Conservation (phyloP, 768 basidiomycete species). For the Phlebiopsis gigantea region DNA sequence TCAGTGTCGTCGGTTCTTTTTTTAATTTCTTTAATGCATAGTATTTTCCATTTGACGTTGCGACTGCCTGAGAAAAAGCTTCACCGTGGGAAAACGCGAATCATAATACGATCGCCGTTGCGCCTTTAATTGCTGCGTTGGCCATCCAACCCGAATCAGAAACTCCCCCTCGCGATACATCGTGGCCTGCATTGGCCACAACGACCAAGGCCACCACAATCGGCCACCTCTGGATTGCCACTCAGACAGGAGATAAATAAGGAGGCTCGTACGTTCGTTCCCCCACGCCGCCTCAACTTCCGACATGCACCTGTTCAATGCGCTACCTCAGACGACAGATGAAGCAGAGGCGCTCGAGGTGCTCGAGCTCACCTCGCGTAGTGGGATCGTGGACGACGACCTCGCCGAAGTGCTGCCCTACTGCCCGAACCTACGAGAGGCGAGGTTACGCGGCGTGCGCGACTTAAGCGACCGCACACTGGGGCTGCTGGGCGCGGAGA, state of each 20-base stretch:
- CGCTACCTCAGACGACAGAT: conserved; percentile 51
- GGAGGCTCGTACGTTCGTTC: too few relatives aligned
- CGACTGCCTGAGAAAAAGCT: neutral
- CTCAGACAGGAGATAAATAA: too few relatives aligned
- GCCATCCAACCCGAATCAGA: too few relatives aligned
- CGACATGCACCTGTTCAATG: conserved; percentile 48
- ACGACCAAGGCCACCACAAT: too few relatives aligned
- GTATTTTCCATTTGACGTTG: too few relatives aligned
- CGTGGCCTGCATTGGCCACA: too few relatives aligned
- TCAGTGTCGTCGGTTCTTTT: neutral
- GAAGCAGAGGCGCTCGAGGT: conserved; percentile 58
- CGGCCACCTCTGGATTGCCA: too few relatives aligned
- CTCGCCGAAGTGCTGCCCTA: conserved; percentile 50
- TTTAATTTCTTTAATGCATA: neutral
- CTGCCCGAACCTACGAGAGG: conserved; percentile 64
- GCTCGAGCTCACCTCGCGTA: conserved; percentile 43
- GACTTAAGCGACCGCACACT: conserved; percentile 69
- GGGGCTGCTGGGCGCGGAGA: conserved; percentile 53
- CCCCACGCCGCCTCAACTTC: too few relatives aligned
- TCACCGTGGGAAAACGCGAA: neutral
- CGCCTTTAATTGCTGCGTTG: neutral
- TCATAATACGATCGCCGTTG: neutral
- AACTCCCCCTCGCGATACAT: too few relatives aligned
- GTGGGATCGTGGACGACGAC: conserved; percentile 49
- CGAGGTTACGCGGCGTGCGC: conserved; percentile 62